Conservation (phyloP, 2,329 filamentous ascomycete species). For the Cucurbitaria berberidis region DNA sequence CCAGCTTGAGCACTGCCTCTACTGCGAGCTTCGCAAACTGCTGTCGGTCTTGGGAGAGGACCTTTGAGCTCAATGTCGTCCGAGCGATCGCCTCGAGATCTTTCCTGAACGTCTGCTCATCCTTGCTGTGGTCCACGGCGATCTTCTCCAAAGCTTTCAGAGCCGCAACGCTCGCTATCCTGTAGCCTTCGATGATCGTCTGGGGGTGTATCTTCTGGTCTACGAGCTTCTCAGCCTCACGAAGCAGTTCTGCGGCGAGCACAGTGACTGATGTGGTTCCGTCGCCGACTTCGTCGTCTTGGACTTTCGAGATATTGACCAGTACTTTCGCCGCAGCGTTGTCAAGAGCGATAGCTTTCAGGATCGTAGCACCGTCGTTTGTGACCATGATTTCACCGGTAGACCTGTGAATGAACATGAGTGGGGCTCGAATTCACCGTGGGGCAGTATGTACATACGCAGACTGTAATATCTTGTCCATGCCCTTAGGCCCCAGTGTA, state of each 20-base stretch:
- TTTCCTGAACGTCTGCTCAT: conserved; percentile 81
- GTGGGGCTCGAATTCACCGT: conserved; percentile 15
- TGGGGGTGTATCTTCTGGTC: conserved; percentile 99
- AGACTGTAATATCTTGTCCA: conserved; percentile 98
- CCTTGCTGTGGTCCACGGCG: conserved; percentile 88
- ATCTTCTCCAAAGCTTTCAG: conserved; percentile 81
- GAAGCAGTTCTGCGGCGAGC: conserved; percentile 89
- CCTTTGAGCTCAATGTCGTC: conserved; percentile 96
- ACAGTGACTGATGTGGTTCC: conserved; percentile 98
- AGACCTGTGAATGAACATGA: conserved; percentile 63
- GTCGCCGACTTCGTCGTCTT: conserved; percentile 98
- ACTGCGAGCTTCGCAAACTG: conserved; percentile 90
- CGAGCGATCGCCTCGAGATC: conserved; percentile 90
- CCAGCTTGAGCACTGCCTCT: conserved; percentile 88
- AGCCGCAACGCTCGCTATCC: conserved; percentile 92
- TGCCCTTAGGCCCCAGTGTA: conserved; percentile 94
- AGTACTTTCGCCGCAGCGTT: conserved; percentile 98
- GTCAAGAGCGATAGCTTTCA: conserved; percentile 97
- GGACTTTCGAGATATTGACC: conserved; percentile 99
- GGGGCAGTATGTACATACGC: conserved; percentile 66
- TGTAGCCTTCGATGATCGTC: conserved; percentile 98
- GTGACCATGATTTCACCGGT: conserved; percentile 98
- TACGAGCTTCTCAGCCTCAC: conserved; percentile 95
- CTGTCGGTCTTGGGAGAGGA: conserved; percentile 89
- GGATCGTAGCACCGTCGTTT: conserved; percentile 97